Evolutionary conservation across 108 stramenopile species (phyloP).

Genomic region (Fragilariopsis cylindrus): DNA sequence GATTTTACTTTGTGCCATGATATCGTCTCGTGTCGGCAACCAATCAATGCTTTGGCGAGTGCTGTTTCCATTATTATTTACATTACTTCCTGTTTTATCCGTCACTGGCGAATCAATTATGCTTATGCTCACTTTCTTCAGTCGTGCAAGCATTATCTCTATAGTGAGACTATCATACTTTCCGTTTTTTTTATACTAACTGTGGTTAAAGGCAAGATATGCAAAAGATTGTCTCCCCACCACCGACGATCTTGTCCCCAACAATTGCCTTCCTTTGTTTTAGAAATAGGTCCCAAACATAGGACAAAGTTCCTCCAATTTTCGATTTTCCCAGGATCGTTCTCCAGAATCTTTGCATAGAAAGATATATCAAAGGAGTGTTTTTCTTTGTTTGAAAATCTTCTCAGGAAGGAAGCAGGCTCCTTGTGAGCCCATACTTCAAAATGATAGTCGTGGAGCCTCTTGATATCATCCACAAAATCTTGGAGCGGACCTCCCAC

Average conservation of each 20-base stretch:
- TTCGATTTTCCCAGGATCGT: constrained; percentile 22
- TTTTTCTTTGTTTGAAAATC: not conserved
- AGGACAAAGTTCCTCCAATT: constrained; percentile 31
- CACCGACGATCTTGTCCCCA: constrained; percentile 31
- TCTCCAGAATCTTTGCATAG: constrained; percentile 28
- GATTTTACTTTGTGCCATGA: not conserved
- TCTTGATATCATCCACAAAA: constrained; percentile 6
- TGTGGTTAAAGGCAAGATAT: constrained; percentile 2
- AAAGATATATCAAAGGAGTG: not conserved
- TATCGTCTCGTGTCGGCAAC: constrained; percentile 1
- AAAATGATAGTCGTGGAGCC: constrained; percentile 27
- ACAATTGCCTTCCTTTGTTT: constrained; percentile 10
- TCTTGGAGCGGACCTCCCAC: constrained; percentile 18
- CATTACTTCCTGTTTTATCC: not conserved
- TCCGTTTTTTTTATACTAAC: not conserved
- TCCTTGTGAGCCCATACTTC: constrained; percentile 19
- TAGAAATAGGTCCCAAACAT: constrained; percentile 23
- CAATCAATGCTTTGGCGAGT: not conserved
- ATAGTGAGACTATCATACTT: constrained; percentile 6
- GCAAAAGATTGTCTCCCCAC: constrained; percentile 32
- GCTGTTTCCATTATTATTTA: too few relatives aligned
- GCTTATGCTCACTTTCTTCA: not conserved
- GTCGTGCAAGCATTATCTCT: not conserved
- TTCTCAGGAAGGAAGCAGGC: not conserved
- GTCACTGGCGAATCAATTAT: not conserved